Evolutionary conservation across 805 yeast species (phyloP).

Genomic region (Candida tallmaniae): DNA sequence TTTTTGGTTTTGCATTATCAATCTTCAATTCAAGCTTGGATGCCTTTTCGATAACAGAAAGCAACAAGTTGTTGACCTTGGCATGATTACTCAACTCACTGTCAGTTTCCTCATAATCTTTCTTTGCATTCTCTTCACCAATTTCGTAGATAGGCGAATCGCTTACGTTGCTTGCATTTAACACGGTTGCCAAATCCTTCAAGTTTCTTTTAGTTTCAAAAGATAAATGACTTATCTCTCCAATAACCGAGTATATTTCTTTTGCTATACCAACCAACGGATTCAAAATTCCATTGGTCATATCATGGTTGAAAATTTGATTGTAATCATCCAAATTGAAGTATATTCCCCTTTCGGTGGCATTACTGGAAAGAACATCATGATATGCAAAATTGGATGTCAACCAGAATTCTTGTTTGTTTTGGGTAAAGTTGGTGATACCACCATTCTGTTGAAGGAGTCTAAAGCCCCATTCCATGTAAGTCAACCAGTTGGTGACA

Average conservation of each 20-base stretch:
- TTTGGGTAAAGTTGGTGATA: conserved; percentile 44
- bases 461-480: conserved; percentile 61
- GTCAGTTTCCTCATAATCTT: conserved; percentile 3
- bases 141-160: conserved; percentile 11
- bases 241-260: conserved; percentile 60
- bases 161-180: conserved; percentile 10
- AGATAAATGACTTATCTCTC: conserved; percentile 61
- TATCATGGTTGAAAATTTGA: conserved; percentile 37
- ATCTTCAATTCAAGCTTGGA: conserved; percentile 45
- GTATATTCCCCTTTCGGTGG: conserved; percentile 57
- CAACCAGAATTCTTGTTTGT: conserved; percentile 65
- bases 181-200: conserved; percentile 4
- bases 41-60: conserved; percentile 25
- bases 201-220: conserved; percentile 41
- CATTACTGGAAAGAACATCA: conserved; percentile 64
- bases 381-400: conserved; percentile 78
- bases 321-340: conserved; percentile 61
- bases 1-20: conserved; percentile 49
- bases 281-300: conserved; percentile 46
- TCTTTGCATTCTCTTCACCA: neutral
- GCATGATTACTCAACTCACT: conserved; percentile 22
- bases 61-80: conserved; percentile 16
- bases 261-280: conserved; percentile 73
- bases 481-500: conserved; percentile 67
- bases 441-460: conserved; percentile 63